A percentile compares a stretch with the other conserved stretches of the same genome.
These are phyloP conservation scores for Piloderma croceum DNA, from an alignment of 768 basidiomycete genomes.

Conservation along the genomic window DNA sequence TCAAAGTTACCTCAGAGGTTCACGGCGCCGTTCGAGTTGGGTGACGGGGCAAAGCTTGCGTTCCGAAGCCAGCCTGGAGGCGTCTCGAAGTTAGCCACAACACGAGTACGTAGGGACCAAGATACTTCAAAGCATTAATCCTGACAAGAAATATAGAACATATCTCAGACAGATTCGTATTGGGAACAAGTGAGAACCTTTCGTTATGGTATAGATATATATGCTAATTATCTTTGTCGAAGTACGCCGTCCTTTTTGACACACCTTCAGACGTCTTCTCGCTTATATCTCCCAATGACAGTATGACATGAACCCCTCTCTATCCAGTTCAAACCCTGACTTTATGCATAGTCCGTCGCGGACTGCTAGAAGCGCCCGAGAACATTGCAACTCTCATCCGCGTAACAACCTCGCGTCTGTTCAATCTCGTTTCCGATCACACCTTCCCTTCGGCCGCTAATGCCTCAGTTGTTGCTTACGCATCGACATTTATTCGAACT, in stretches of 20 bases:
- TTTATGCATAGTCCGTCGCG: conserved; percentile 61
- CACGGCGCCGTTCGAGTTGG: conserved; percentile 70
- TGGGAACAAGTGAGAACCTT: conserved; percentile 74
- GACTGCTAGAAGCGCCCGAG: conserved; percentile 75
- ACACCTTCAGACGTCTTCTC: conserved; percentile 89
- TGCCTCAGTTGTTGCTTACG: conserved; percentile 58
- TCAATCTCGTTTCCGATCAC: conserved; percentile 72
- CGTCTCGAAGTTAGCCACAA: conserved; percentile 66
- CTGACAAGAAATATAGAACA: conserved; percentile 45
- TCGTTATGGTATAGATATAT: not conserved
- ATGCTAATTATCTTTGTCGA: conserved; percentile 6
- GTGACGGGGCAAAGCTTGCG: conserved; percentile 84
- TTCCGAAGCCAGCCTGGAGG: conserved; percentile 82
- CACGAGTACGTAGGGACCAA: conserved; percentile 50
- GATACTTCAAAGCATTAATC: not conserved
- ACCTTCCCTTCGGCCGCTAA: conserved; percentile 63
- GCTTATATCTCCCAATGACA: conserved; percentile 78
- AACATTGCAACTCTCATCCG: conserved; percentile 81
- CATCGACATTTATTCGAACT: conserved; percentile 63
- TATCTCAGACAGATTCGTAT: conserved; percentile 69
- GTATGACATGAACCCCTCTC: conserved; percentile 42
- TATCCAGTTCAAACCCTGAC: conserved; percentile 7
- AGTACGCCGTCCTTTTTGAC: conserved; percentile 86
- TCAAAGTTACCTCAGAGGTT: conserved; percentile 67
- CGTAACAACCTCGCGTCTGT: conserved; percentile 62